Evolutionary conservation across 768 basidiomycete species (phyloP).

Genomic region (Cystobasidium tubakii): DNA sequence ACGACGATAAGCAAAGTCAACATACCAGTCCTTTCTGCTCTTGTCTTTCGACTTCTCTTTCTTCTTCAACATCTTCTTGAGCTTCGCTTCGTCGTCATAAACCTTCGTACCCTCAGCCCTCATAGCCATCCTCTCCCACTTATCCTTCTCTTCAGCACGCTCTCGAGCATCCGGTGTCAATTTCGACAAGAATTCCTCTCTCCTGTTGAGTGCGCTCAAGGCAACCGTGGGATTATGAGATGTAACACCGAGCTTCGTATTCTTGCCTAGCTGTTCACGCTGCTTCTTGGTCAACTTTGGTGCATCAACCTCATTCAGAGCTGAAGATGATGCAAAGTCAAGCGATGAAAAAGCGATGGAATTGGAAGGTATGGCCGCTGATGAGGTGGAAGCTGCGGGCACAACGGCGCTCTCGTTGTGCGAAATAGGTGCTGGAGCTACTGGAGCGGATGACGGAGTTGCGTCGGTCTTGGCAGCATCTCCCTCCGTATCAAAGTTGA

Average conservation of each 20-base stretch:
- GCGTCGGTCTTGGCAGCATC: background rate
- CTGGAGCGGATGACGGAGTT: background rate
- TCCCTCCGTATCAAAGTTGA: background rate
- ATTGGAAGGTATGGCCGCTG: conserved; percentile 44
- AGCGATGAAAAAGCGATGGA: conserved; percentile 63
- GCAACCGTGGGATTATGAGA: conserved; percentile 64
- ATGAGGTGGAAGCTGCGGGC: background rate
- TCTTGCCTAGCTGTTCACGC: conserved; percentile 50
- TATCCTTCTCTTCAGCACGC: conserved; percentile 69
- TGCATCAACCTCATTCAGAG: conserved; percentile 37
- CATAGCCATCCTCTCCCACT: conserved; percentile 84
- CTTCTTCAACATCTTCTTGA: conserved; percentile 90
- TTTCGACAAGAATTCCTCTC: conserved; percentile 68
- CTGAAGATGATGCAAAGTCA: conserved; percentile 53
- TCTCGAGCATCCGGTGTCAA: conserved; percentile 80
- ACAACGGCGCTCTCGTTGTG: background rate
- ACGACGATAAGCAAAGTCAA: background rate
- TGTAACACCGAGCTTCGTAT: conserved; percentile 58
- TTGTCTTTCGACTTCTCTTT: conserved; percentile 84
- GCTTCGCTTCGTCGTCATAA: conserved; percentile 68
- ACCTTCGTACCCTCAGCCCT: conserved; percentile 86
- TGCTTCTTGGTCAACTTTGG: conserved; percentile 49
- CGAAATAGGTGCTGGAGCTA: background rate
- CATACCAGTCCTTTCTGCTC: conserved; percentile 75
- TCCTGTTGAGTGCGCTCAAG: conserved; percentile 67